phyloP scores from a whole-genome alignment of 768 basidiomycete genomes.

The Lyophyllum decastes region DNA sequence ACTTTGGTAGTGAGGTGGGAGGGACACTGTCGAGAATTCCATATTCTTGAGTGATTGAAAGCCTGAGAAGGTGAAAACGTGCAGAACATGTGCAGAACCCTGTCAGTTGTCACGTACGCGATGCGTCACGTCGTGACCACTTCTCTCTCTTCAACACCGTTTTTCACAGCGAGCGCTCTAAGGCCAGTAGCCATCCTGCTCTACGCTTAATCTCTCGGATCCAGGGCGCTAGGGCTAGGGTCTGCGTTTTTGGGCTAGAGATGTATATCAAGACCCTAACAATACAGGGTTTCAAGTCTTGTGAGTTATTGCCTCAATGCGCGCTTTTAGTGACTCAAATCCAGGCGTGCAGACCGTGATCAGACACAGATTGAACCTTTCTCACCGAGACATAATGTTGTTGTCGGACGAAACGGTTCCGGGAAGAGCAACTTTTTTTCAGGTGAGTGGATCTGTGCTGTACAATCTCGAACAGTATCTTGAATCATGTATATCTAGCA shows the following conservation, averaged over 20 bases:
- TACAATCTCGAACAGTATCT: background rate
- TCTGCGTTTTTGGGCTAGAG: background rate
- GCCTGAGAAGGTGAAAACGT: background rate
- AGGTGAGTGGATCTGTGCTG: conserved; percentile 46
- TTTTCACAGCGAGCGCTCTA: background rate
- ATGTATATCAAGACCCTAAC: conserved; percentile 91
- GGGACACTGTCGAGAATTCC: no score
- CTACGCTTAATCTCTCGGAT: background rate
- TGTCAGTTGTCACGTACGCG: conserved; percentile 14
- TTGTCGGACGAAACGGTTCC: conserved; percentile 95
- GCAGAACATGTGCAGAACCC: background rate
- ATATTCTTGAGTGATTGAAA: no score
- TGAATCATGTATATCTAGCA: conserved; percentile 46
- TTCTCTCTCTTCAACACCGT: background rate
- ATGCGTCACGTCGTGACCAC: conserved; percentile 10
- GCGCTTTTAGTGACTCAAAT: conserved; percentile 3
- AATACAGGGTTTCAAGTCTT: conserved; percentile 98
- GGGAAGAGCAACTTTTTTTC: conserved; percentile 99
- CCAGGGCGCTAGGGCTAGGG: background rate
- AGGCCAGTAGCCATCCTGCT: background rate
- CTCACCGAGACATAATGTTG: conserved; percentile 91
- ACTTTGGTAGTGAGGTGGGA: no score
- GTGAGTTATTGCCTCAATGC: conserved; percentile 40
- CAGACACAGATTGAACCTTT: conserved; percentile 95
- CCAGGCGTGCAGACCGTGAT: conserved; percentile 61